Evolutionary conservation across 2,329 filamentous ascomycete species (phyloP).

Genomic region (Lecanicillium sp.): DNA sequence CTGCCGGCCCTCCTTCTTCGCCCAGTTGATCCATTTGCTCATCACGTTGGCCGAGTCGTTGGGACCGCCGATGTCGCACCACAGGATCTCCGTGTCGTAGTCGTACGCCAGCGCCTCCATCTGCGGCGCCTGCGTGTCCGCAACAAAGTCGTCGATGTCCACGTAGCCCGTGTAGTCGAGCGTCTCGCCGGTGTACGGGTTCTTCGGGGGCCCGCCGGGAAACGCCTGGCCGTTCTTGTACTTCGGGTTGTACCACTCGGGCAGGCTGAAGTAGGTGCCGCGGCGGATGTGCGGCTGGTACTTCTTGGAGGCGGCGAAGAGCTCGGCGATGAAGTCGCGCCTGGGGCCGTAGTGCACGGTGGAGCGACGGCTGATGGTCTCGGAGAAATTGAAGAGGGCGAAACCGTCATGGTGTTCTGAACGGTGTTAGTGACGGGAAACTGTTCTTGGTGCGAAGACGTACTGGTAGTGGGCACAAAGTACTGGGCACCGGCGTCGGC

Average conservation of each 20-base stretch:
- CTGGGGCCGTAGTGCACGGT: slow-evolving; percentile 35
- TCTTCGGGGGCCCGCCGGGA: slow-evolving; percentile 32
- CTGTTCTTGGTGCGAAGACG: slow-evolving; percentile 3
- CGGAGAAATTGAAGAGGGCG: slow-evolving; percentile 33
- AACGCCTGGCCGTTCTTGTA: slow-evolving; percentile 38
- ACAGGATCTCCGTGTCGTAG: slow-evolving; percentile 42
- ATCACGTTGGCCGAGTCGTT: slow-evolving; percentile 38
- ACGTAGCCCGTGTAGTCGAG: slow-evolving; percentile 39
- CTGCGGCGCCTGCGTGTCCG: slow-evolving; percentile 39
- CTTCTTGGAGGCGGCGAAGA: slow-evolving; percentile 35
- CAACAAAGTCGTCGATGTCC: slow-evolving; percentile 34
- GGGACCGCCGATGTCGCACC: slow-evolving; percentile 41
- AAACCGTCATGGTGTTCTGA: slow-evolving; percentile 42
- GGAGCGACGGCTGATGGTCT: slow-evolving; percentile 32
- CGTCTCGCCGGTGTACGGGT: slow-evolving; percentile 35
- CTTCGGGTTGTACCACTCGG: slow-evolving; percentile 44
- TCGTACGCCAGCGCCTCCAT: slow-evolving; percentile 39
- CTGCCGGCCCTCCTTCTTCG: slow-evolving; percentile 35
- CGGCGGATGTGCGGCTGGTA: slow-evolving; percentile 36
- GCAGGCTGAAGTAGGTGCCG: slow-evolving; percentile 44
- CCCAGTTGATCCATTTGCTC: slow-evolving; percentile 35
- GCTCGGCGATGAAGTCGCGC: slow-evolving; percentile 35
- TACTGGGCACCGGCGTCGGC: slow-evolving; percentile 45
- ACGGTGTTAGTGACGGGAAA: background rate
- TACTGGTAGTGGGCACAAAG: slow-evolving; percentile 38